Base-by-base conservation (phyloP, 441 rosid species). In the Populus tomentosa region DNA sequence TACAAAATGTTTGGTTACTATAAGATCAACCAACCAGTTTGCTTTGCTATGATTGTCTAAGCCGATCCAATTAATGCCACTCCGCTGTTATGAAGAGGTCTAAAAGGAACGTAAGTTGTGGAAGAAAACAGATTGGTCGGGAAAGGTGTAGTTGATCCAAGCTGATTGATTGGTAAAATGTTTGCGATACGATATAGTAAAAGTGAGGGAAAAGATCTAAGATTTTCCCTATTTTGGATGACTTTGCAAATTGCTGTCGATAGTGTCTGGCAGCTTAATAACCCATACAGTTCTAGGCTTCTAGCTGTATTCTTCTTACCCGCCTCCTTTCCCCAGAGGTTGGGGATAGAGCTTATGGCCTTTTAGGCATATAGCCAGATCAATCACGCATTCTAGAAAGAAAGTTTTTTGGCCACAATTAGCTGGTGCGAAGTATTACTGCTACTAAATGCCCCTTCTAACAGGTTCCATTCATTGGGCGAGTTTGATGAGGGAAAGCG, bases 401-500 rank as follows among this genome's bases (percentile, higher is more conserved):
- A 46, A 46, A 46, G 4, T 0, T 0, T 46, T 40, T 42, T 13
- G 16, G 56, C 16, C 16, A 46, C 56, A 46, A 13, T 46, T 46
- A 46, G 56, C 20, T 4, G 6, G 20, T 46, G 56, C 56, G 18
- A 46, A 46, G 13, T 46, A 42, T 46, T 46, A 13, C 16, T 46
- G 18, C 53, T 46, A 46, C 0, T 46, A 46, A 46, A 46, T 46
- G 56, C 56, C 16, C 56, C 56, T 46, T 46, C 56, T 0, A 13
- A 24, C 2, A 79, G 81, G 78, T 74, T 79, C 66, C 81, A 79
- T 79, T n/a, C 10, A 16, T 30, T 79, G 69, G 35, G 65, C 1
- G 81, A 79, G 32, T 79, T 79, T 32, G 81, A 79, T 70, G 74
- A 79, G 13, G 67, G 67, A 13, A 79, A 79, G 69, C 61, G 81